Conservation (phyloP, 768 basidiomycete species). For the Neoboletus subvelutipes region DNA sequence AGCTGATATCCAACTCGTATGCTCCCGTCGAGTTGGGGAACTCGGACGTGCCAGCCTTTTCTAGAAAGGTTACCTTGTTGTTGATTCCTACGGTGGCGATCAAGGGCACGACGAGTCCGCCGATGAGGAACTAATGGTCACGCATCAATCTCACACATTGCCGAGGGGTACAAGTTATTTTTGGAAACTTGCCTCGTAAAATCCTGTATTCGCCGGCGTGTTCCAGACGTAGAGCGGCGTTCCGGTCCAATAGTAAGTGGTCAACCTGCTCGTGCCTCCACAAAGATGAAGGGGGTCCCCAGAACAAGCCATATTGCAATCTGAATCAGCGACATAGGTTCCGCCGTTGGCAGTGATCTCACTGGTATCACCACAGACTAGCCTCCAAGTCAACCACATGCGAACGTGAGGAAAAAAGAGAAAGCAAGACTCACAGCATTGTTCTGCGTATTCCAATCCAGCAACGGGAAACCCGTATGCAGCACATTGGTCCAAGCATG, state of each 20-base stretch:
- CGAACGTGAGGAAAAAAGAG: background rate
- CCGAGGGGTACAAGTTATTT: background rate
- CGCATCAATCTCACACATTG: background rate
- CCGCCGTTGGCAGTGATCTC: slow-evolving; percentile 45
- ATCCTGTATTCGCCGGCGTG: slow-evolving; percentile 61
- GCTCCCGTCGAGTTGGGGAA: slow-evolving; percentile 70
- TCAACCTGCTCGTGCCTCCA: slow-evolving; percentile 55
- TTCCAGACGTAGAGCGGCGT: slow-evolving; percentile 58
- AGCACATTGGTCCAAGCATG: slow-evolving; percentile 68
- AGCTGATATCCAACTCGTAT: slow-evolving; percentile 70
- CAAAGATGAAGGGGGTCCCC: slow-evolving; percentile 72
- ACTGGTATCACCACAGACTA: slow-evolving; percentile 69
- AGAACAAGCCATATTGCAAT: slow-evolving; percentile 57
- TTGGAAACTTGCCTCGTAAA: slow-evolving; percentile 56
- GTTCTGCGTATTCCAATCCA: slow-evolving; percentile 66
- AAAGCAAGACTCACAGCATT: slow-evolving; percentile 60
- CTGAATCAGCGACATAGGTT: slow-evolving; percentile 33
- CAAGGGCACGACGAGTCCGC: slow-evolving; percentile 68
- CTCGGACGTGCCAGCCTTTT: slow-evolving; percentile 67
- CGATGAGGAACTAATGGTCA: slow-evolving; percentile 32
- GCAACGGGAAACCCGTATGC: slow-evolving; percentile 70
- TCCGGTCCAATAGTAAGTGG: slow-evolving; percentile 55
- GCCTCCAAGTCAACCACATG: background rate
- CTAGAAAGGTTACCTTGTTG: slow-evolving; percentile 78
- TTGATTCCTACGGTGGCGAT: slow-evolving; percentile 77